A percentile compares a stretch with the other conserved stretches of the same genome.
Evolutionary conservation across 768 basidiomycete genomes (phyloP).

Genomic region (Dacryopinax spathularia): DNA sequence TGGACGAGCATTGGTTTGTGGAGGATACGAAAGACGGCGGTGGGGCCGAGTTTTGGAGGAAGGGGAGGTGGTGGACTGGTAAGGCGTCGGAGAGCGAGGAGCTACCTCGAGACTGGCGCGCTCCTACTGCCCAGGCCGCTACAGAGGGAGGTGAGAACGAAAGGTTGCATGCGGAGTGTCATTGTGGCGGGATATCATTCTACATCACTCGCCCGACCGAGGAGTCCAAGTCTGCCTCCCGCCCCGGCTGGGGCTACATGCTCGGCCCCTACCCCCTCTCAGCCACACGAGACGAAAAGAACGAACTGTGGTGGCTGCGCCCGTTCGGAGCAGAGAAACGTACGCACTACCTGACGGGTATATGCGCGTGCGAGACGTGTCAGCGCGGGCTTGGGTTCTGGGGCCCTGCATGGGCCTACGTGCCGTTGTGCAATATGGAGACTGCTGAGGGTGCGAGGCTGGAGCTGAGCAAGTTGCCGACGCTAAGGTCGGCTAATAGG

Average conservation of each 20-base stretch:
- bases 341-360: not conserved
- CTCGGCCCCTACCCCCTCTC: not conserved
- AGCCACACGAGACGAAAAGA: not conserved
- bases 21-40: not conserved
- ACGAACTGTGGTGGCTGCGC: not conserved
- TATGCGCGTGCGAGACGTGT: not conserved
- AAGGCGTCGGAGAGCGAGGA: not conserved
- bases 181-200: not conserved
- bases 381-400: not conserved
- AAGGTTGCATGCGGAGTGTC: not conserved
- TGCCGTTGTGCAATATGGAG: not conserved
- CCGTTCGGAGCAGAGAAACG: not conserved
- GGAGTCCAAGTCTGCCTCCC: not conserved
- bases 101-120: not conserved
- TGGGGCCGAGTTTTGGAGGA: not conserved
- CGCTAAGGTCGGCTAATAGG: not conserved
- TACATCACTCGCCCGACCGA: not conserved
- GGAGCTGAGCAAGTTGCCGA: not conserved
- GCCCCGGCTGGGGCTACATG: not conserved
- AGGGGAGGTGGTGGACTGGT: not conserved
- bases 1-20: not conserved
- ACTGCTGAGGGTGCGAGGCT: not conserved
- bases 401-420: not conserved
- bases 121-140: not conserved
- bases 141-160: not conserved